Conservation (phyloP, 495 filamentous ascomycete genomes). For the Aspergillus ellipticus region DNA sequence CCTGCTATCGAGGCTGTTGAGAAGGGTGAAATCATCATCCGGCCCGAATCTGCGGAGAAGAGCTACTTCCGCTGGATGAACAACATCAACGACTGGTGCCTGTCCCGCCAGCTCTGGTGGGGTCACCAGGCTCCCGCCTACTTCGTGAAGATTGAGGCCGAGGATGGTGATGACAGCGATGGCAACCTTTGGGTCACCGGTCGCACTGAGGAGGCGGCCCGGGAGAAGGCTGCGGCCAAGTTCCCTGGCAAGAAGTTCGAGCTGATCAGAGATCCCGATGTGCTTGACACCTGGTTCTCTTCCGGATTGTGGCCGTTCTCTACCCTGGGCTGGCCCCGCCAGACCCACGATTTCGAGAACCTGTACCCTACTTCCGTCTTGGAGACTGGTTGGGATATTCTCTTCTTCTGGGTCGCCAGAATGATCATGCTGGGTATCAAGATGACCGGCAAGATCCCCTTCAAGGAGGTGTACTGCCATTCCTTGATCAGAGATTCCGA, state of each 20-base stretch:
- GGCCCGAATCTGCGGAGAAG: slow-evolving; percentile 66
- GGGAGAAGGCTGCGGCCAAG: slow-evolving; percentile 60
- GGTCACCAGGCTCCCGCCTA: slow-evolving; percentile 77
- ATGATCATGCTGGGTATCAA: slow-evolving; percentile 83
- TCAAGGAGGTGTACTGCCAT: slow-evolving; percentile 78
- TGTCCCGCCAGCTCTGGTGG: slow-evolving; percentile 83
- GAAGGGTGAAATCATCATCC: slow-evolving; percentile 65
- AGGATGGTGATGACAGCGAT: slow-evolving; percentile 49
- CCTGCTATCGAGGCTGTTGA: slow-evolving; percentile 64
- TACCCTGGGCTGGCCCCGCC: slow-evolving; percentile 74
- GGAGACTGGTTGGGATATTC: slow-evolving; percentile 83
- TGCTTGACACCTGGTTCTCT: slow-evolving; percentile 81
- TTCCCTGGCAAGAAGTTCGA: slow-evolving; percentile 67
- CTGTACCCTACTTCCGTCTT: slow-evolving; percentile 71
- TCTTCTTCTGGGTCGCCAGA: slow-evolving; percentile 81
- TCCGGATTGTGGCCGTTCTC: slow-evolving; percentile 80
- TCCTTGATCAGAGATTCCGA: slow-evolving; percentile 71
- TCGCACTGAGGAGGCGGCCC: slow-evolving; percentile 60
- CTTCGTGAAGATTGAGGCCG: slow-evolving; percentile 65
- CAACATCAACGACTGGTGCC: slow-evolving; percentile 77
- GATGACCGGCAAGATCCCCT: slow-evolving; percentile 72
- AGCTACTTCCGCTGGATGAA: slow-evolving; percentile 70
- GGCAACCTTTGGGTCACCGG: slow-evolving; percentile 66
- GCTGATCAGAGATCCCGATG: slow-evolving; percentile 65
- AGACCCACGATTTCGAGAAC: slow-evolving; percentile 61